Conservation (phyloP, 768 basidiomycete genomes). For the Mycena sanguinolenta region DNA sequence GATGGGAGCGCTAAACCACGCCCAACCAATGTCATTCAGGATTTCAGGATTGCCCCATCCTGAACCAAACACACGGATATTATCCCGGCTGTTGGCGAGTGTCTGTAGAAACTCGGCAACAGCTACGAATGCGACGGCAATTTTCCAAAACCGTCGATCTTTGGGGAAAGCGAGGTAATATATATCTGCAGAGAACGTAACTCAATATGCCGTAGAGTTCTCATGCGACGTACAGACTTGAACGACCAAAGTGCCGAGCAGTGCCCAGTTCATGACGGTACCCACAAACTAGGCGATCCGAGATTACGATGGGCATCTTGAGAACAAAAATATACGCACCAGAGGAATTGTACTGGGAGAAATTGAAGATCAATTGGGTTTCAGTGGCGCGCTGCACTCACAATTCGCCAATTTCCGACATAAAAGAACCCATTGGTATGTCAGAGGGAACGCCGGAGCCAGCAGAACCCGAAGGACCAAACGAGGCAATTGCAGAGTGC, state of each 20-base stretch:
- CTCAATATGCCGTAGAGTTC: neutral
- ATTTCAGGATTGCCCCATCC: conserved; percentile 31
- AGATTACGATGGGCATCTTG: too few species aligned
- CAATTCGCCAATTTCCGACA: too few species aligned
- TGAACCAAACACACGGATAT: conserved; percentile 20
- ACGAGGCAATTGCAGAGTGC: too few species aligned
- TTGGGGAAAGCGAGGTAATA: conserved; percentile 12
- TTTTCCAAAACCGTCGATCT: neutral
- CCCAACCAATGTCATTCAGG: conserved; percentile 26
- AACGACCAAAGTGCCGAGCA: neutral
- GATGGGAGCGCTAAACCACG: conserved; percentile 37
- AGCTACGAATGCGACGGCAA: neutral
- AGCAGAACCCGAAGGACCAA: too few species aligned
- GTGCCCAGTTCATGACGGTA: neutral
- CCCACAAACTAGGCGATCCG: neutral
- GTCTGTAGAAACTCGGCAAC: conserved; percentile 5
- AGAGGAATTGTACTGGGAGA: too few species aligned
- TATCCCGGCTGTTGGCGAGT: conserved; percentile 1
- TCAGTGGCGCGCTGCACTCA: too few species aligned
- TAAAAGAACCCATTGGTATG: too few species aligned
- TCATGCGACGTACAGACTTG: conserved; percentile 9
- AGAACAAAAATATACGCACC: too few species aligned
- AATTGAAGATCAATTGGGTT: too few species aligned
- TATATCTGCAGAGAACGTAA: neutral
- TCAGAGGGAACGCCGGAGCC: too few species aligned